Conservation (phyloP, 805 yeast species). For the Metschnikowia santaceciliae region DNA sequence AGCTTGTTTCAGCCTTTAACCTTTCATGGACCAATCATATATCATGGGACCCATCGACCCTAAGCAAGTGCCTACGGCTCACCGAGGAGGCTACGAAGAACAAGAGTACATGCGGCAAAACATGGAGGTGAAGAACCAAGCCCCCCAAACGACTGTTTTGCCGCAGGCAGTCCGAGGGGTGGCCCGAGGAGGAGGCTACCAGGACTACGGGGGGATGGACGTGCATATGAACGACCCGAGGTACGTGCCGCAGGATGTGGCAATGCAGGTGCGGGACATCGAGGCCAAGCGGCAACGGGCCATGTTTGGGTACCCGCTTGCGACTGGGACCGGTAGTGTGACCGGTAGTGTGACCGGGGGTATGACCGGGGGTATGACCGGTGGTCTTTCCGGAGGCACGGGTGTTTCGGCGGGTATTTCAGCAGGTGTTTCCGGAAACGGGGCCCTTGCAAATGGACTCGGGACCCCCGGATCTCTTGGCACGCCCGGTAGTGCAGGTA, state of each 20-base stretch:
- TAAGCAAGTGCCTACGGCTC: constrained; percentile 7
- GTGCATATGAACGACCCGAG: constrained; percentile 14
- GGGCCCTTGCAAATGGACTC: no score
- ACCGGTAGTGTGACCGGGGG: background rate
- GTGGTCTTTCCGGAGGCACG: background rate
- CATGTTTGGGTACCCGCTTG: constrained; percentile 11
- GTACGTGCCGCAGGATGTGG: constrained; percentile 15
- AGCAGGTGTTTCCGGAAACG: no score
- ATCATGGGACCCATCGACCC: constrained; percentile 12
- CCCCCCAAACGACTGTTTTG: constrained; percentile 14
- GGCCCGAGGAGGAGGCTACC: background rate
- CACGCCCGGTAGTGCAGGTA: no score
- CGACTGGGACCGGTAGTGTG: background rate
- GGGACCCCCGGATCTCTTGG: no score
- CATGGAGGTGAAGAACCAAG: constrained; percentile 14
- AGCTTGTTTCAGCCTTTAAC: no score
- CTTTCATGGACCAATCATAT: constrained; percentile 16
- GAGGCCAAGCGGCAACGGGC: constrained; percentile 16
- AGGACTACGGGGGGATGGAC: constrained; percentile 4
- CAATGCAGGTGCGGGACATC: constrained; percentile 10
- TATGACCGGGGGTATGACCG: background rate
- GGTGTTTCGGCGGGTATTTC: no score
- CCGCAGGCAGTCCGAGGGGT: constrained; percentile 3
- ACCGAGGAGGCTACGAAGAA: constrained; percentile 14
- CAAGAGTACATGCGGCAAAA: constrained; percentile 12